Evolutionary conservation across 1,284 basidiomycete genomes (phyloP), one percentile per base, ranked within the genome.

Genomic region (Cystobasidiaceae sp.): DNA sequence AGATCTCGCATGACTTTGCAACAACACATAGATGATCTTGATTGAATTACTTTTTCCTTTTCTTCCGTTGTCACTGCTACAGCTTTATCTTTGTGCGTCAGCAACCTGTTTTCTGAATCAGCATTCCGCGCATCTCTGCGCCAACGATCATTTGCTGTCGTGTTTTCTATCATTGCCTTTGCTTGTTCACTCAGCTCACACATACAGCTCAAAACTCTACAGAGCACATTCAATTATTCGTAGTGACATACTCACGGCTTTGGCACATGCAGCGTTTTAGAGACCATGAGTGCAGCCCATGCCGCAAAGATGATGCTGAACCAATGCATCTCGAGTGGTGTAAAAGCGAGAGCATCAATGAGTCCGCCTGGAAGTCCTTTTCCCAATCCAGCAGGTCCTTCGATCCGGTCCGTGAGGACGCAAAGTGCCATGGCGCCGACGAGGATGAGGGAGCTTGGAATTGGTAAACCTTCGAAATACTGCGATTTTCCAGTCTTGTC

Each of bases 31-130:
- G 19, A 9, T n/a, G 25, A 27, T 15, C 77, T 87, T 61, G 73
- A 92, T 90, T 77, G 97, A 81, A 79, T 99, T 96, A 27, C 96
- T 96, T 61, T 98, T 98, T 81, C 76, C 88, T 91, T 79, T 99
- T 96, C 61, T 98, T 82, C 77, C 98, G 96, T 78, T 99, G 94
- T 1, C 94, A 96, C n/a, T 98, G 82, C 85, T 98, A 87, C 71
- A 89, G 92, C 67, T 86, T 89, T 63, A 90, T 90, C 68, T 91
- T 93, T 76, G 91, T 86, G 93, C 93, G 97, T 69, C 96, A 81
- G n/a, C 96, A 96, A 28, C 98, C 91, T 78, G 96, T 97, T 57
- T 96, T 96, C 75, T 99, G 96, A 48, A 98, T 80, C 71, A 96
- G 91, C 78, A 98, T 96, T 78, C 98, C 98, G 80, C 94, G 87